Base-by-base conservation (phyloP, 1,139 yeast species). In the Blastobotrys illinoisensis region DNA sequence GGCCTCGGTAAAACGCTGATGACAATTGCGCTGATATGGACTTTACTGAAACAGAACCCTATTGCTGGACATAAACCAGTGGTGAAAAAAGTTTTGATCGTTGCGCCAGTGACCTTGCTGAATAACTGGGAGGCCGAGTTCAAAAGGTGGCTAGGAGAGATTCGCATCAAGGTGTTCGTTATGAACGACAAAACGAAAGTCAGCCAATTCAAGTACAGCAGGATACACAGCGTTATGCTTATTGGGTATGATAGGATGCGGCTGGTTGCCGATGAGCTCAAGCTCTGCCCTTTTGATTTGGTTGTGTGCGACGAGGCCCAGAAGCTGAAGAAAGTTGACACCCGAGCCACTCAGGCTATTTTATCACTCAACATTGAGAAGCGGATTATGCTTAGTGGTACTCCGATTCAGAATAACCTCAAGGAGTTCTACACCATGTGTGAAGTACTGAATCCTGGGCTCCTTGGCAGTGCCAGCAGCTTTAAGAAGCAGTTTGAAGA, bases 241-340 rank as follows among this genome's bases (percentile, higher is more conserved):
- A 79, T 91, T 61, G 96, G 97, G 9, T 93, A 93, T 67, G 99
- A 95, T 64, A 87, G 88, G 64, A 75, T 88, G 44, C 70, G 85
- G 23, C 74, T 79, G 3, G 74, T 84, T 62, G 74, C 76, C n/a
- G 77, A 78, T 5, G 88, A 83, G 54, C 65, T 91, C 23, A 62
- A 62, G 44, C 68, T 74, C 1, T 75, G 78, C 1, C 70, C 74
- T 1, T 80, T 88, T 62, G 98, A 90, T 65, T 64, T 93, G 20
- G 72, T 95, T 44, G 80, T 95, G 0, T 93, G 99, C 69, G 99
- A 95, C 68, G 99, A 95, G 67, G 99, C 97, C 2, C 98, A 91
- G 67, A 76, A 96, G 52, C 74, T 91, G 59, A 91, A 91, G 64
- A 86, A 68, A 14, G 55, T 67, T 0, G 64, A 68, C 13, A 88